Evolutionary conservation across 2,329 filamentous ascomycete species (phyloP), one percentile per base, ranked within the genome.

Genomic region (Zymoseptoria pseudotritici): DNA sequence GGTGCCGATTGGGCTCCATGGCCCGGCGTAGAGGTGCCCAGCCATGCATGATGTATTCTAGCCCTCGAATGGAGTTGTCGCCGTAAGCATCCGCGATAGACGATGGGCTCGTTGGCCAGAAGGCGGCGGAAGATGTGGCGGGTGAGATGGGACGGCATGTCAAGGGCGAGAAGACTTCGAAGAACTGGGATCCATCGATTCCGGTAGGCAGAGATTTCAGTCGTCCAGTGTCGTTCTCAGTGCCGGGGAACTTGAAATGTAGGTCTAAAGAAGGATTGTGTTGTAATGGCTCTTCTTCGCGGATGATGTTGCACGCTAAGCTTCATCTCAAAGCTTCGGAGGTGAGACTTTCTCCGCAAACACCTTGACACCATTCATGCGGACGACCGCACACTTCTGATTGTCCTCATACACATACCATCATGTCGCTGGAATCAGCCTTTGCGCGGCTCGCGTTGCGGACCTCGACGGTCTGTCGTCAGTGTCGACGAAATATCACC

Each of bases 91-190:
- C 75, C 77, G 66, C 77, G 77, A 69, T 76, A 73, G 52, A 77
- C 63, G 29, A 79, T 74, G 54, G 76, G 75, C 64, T 81, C 76
- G 70, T 80, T 79, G 70, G 79, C 78, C 61, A 83, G 74, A 65
- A 86, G 75, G 68, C 79, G 78, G 67, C 82, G 80, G 73, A 84
- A 84, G 66, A 85, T 81, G 73, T 79, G 76, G 72, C 83, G 82
- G 62, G 83, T 83, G 69, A 86, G 76, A 65, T 84, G 82, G 64
- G 83, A 84, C 58, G 80, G 80, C 83, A 86, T 86, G 20, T 24
- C 52, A 29, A 29, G 9, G 20, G 9, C 20, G 22, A n/a, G 13
- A n/a, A 10, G 22, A 11, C 13, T 17, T 29, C 22, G 20, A 22
- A 10, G 22, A 19, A 26, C 50, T 17, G 17, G 19, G 50, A 52